Percentiles rank a stretch among this genome's conserved stretches.
Conservation (phyloP, 495 filamentous ascomycete species). For the Penicillium parvum region DNA sequence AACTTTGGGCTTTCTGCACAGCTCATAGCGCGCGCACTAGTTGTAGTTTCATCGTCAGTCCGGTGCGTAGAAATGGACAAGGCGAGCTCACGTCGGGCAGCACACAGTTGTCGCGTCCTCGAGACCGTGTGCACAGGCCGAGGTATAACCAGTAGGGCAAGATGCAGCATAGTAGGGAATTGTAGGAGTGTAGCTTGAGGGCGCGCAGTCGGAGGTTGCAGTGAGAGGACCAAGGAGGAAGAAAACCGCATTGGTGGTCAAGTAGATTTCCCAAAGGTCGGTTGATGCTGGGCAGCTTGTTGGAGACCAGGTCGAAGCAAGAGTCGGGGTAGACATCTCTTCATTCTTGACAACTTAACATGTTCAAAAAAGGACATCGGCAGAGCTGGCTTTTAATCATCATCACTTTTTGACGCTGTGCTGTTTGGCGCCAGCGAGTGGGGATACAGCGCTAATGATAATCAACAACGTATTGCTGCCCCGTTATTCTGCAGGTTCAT, state of each 20-base stretch:
- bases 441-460: too few species aligned
- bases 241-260: neutral
- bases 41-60: neutral
- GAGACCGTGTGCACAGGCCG: slow-evolving; percentile 1
- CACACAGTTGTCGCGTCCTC: slow-evolving; percentile 6
- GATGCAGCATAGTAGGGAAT: neutral
- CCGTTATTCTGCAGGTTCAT: too few species aligned
- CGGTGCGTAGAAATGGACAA: neutral
- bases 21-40: neutral
- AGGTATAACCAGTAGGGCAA: slow-evolving; percentile 4
- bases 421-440: too few species aligned
- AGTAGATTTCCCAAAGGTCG: slow-evolving; percentile 1
- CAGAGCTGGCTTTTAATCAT: too few species aligned
- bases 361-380: too few species aligned
- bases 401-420: too few species aligned
- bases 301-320: slow-evolving; percentile 1
- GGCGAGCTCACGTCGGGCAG: neutral
- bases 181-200: slow-evolving; percentile 1
- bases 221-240: neutral
- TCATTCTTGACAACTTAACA: too few species aligned
- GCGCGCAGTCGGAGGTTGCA: neutral
- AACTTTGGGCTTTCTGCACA: neutral
- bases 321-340: too few species aligned
- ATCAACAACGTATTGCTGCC: too few species aligned
- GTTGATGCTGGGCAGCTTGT: slow-evolving; percentile 5